These are phyloP conservation scores for Fusarium albidum DNA, from an alignment of 2,329 filamentous ascomycete species.

Conservation along the genomic window DNA sequence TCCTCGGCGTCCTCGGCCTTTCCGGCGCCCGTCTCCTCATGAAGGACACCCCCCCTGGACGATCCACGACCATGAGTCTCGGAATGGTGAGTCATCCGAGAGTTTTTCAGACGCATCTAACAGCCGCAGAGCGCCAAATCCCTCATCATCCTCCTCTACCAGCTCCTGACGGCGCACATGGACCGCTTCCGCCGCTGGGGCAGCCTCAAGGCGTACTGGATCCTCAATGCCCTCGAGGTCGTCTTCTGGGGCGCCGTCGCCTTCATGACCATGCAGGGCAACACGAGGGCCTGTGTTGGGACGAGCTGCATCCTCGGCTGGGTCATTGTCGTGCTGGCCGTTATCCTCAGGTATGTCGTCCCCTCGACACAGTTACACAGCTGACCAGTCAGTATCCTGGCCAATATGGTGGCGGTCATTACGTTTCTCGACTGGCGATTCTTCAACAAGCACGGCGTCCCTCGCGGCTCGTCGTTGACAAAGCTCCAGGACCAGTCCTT, in stretches of 20 bases:
- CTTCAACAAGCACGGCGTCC: too few species aligned
- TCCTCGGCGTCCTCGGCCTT: slow-evolving; percentile 14
- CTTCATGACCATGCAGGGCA: slow-evolving; percentile 15
- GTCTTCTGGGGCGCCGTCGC: slow-evolving; percentile 48
- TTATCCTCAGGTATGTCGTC: not conserved
- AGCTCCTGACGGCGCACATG: slow-evolving; percentile 49
- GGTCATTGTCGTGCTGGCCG: slow-evolving; percentile 8
- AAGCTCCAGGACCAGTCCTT: too few species aligned
- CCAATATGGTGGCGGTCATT: too few species aligned
- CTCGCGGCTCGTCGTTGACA: too few species aligned
- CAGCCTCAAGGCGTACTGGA: slow-evolving; percentile 50
- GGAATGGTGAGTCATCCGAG: slow-evolving; percentile 32
- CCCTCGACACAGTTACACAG: too few species aligned
- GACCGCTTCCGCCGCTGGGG: slow-evolving; percentile 45
- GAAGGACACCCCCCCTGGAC: slow-evolving; percentile 20
- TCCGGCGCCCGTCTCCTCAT: slow-evolving; percentile 24
- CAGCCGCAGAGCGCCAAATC: slow-evolving; percentile 42
- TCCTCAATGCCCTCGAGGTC: slow-evolving; percentile 51
- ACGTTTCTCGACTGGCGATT: too few species aligned
- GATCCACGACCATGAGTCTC: slow-evolving; percentile 28
- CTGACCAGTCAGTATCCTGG: too few species aligned
- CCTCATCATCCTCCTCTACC: slow-evolving; percentile 49
- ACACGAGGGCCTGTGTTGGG: slow-evolving; percentile 10
- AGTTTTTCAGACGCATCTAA: not conserved
- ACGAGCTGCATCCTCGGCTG: slow-evolving; percentile 19